A percentile compares a stretch with the other conserved stretches of the same genome.
phyloP scores from a whole-genome alignment of 2,329 filamentous ascomycete genomes.

The Aspergillus felis region DNA sequence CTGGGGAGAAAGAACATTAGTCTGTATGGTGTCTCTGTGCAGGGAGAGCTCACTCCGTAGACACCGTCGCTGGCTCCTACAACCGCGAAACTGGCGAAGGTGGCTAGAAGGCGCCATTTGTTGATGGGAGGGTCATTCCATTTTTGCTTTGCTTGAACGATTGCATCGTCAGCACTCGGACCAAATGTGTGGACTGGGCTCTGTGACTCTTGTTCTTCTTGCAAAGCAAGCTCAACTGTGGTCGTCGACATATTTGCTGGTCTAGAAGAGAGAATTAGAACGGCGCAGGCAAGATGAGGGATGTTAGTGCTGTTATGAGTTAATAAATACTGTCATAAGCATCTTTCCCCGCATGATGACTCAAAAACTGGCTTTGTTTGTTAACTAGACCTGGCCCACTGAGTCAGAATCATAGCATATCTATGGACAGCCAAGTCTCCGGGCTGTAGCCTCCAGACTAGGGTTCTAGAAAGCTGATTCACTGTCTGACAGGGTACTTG shows the following conservation, averaged over 20 bases:
- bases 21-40: neutral
- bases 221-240: neutral
- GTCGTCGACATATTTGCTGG: neutral
- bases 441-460: too few species aligned
- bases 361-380: neutral
- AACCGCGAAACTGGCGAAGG: constrained; percentile 54
- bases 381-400: neutral
- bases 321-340: neutral
- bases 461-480: too few species aligned
- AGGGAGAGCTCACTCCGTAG: constrained; percentile 45
- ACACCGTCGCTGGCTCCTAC: constrained; percentile 55
- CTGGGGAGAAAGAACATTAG: constrained; percentile 22
- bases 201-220: neutral
- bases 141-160: constrained; percentile 12
- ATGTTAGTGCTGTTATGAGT: neutral
- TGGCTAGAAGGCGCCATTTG: constrained; percentile 18
- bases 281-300: neutral
- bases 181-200: constrained; percentile 1
- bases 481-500: too few species aligned
- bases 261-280: neutral
- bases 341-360: neutral
- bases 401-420: neutral
- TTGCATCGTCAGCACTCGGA: neutral
- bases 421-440: too few species aligned
- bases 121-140: constrained; percentile 16